Percentiles rank a stretch among this genome's conserved stretches.
These are phyloP conservation scores for Candida tropicalis DNA, from an alignment of 1,139 yeast genomes.

Conservation along the genomic window DNA sequence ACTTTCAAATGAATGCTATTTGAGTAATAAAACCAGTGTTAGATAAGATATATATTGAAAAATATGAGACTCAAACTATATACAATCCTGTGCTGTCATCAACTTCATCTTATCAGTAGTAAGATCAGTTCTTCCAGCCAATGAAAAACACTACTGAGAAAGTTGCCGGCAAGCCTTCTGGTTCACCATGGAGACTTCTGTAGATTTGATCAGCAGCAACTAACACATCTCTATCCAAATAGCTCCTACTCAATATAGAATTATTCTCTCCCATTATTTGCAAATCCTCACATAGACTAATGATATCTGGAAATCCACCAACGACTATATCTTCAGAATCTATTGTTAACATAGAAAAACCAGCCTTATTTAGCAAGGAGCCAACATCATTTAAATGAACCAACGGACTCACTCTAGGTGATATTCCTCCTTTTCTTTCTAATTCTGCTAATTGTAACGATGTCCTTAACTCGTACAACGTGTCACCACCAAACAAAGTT, in stretches of 20 bases:
- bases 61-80: no score
- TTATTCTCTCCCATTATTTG: conserved; percentile 87
- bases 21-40: no score
- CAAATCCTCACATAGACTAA: conserved; percentile 67
- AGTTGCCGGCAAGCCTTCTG: conserved; percentile 59
- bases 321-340: conserved; percentile 85
- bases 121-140: conserved; percentile 70
- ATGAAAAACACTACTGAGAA: conserved; percentile 79
- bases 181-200: conserved; percentile 69
- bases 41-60: no score
- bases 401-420: conserved; percentile 80
- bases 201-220: conserved; percentile 80
- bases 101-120: neutral
- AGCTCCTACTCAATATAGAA: conserved; percentile 58
- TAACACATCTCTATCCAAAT: conserved; percentile 64
- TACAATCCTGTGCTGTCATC: no score
- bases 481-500: conserved; percentile 84
- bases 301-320: conserved; percentile 74
- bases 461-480: conserved; percentile 78
- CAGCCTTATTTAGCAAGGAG: conserved; percentile 68
- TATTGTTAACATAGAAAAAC: conserved; percentile 77
- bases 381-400: conserved; percentile 82
- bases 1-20: no score
- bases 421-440: conserved; percentile 77
- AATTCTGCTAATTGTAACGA: conserved; percentile 80